Conservation (phyloP, 2,329 filamentous ascomycete species). For the Botrytis fabae region DNA sequence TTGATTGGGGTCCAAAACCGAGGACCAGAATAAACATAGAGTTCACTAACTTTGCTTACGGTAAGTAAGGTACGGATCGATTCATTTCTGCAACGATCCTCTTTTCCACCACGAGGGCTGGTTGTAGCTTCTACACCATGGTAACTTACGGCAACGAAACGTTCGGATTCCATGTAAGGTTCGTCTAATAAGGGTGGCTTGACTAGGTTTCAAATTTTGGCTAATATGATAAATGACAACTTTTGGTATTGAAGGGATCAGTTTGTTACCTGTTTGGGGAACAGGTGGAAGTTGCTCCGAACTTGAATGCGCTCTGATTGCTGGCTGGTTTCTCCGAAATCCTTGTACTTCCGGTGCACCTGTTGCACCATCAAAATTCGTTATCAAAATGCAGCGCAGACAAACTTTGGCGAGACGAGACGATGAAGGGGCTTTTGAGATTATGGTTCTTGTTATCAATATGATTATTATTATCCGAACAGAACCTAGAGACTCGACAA, state of each 20-base stretch:
- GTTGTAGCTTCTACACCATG: conserved; percentile 12
- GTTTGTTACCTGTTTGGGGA: conserved; percentile 7
- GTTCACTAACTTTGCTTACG: background rate
- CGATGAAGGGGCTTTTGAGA: conserved; percentile 5
- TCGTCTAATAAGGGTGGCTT: conserved; percentile 5
- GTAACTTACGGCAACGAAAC: conserved; percentile 4
- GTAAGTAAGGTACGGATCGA: conserved; percentile 9
- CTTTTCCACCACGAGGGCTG: conserved; percentile 13
- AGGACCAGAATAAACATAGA: background rate
- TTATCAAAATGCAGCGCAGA: background rate
- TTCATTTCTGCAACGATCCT: conserved; percentile 17
- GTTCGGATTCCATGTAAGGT: conserved; percentile 6
- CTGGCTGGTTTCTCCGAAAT: background rate
- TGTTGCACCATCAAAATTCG: background rate
- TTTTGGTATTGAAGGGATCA: conserved; percentile 11
- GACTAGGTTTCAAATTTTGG: conserved; percentile 18
- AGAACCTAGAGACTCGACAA: background rate
- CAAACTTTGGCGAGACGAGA: conserved; percentile 14
- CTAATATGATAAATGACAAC: conserved; percentile 12
- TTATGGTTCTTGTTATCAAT: background rate
- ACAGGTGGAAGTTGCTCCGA: background rate
- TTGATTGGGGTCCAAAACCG: conserved; percentile 9
- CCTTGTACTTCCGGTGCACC: background rate
- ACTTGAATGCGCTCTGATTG: background rate
- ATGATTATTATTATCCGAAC: background rate